Percentiles rank a stretch among this genome's conserved stretches.
Conservation (phyloP, 2,329 filamentous ascomycete species). For the Ceratocystis smalleyi region DNA sequence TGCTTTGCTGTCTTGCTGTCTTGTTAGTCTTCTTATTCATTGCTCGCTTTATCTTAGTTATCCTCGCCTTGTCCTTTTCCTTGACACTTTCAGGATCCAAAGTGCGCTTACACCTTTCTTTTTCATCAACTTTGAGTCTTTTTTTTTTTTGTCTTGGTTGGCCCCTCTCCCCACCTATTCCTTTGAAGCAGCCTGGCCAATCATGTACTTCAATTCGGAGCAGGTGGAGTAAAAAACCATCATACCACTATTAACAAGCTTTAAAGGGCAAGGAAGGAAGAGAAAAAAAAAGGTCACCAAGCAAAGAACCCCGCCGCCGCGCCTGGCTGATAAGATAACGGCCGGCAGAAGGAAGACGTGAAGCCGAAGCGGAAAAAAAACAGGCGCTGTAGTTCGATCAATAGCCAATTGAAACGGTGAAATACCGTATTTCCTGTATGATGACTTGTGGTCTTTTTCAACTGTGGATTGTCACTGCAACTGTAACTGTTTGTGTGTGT, state of each 20-base stretch:
- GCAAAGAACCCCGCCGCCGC: conserved; percentile 1
- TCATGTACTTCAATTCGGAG: neutral
- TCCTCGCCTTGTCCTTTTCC: neutral
- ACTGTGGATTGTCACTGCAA: too few relatives aligned
- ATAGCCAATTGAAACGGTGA: neutral
- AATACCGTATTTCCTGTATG: too few relatives aligned
- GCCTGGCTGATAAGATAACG: conserved; percentile 14
- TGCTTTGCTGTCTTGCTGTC: neutral
- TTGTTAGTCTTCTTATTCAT: neutral
- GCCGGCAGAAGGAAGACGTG: neutral
- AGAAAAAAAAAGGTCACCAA: neutral
- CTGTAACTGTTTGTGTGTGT: too few relatives aligned
- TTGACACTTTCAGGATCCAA: conserved; percentile 4
- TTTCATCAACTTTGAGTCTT: neutral
- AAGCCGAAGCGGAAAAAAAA: neutral
- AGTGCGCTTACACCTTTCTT: conserved; percentile 16
- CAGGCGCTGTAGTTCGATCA: too few relatives aligned
- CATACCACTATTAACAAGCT: neutral
- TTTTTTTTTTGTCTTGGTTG: neutral
- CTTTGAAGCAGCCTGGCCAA: conserved; percentile 3
- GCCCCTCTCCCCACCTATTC: neutral
- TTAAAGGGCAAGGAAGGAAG: neutral
- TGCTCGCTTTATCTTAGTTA: neutral
- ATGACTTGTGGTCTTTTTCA: too few relatives aligned
- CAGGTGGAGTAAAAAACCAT: neutral